phyloP scores from a whole-genome alignment of 768 basidiomycete species.

The Pleurotus pulmonarius region DNA sequence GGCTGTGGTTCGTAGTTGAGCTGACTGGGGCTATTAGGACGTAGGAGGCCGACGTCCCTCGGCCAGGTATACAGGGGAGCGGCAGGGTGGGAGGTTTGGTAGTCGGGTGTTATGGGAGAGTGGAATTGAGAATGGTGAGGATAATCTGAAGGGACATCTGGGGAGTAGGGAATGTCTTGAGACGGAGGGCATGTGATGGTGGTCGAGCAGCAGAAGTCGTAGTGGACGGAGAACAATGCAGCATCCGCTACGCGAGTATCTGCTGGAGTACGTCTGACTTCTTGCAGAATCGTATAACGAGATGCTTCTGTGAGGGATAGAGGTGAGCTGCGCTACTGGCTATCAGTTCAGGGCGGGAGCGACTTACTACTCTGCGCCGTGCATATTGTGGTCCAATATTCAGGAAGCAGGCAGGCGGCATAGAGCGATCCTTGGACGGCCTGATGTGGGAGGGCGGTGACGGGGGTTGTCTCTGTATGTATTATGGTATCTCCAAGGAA shows the following conservation, averaged over 20 bases:
- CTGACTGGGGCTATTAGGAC: not conserved
- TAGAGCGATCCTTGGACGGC: constrained; percentile 10
- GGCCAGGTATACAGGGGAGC: not conserved
- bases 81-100: not conserved
- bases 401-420: constrained; percentile 18
- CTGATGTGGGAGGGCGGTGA: constrained; percentile 10
- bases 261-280: constrained; percentile 12
- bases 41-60: not conserved
- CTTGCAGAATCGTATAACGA: constrained; percentile 21
- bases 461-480: constrained; percentile 19
- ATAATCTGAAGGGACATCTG: not conserved
- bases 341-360: not conserved
- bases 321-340: not conserved
- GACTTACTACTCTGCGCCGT: constrained; percentile 15
- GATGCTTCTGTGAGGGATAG: constrained; percentile 15
- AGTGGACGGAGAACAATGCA: constrained; percentile 13
- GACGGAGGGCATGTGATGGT: not conserved
- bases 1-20: not conserved
- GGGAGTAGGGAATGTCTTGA: not conserved
- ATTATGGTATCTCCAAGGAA: constrained; percentile 17
- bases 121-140: not conserved
- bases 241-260: constrained; percentile 10
- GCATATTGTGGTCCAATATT: constrained; percentile 21
- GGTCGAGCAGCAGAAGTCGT: constrained; percentile 11
- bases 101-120: not conserved